Base-by-base conservation (phyloP, 306 rosid genomes). In the Dicorynia guianensis region DNA sequence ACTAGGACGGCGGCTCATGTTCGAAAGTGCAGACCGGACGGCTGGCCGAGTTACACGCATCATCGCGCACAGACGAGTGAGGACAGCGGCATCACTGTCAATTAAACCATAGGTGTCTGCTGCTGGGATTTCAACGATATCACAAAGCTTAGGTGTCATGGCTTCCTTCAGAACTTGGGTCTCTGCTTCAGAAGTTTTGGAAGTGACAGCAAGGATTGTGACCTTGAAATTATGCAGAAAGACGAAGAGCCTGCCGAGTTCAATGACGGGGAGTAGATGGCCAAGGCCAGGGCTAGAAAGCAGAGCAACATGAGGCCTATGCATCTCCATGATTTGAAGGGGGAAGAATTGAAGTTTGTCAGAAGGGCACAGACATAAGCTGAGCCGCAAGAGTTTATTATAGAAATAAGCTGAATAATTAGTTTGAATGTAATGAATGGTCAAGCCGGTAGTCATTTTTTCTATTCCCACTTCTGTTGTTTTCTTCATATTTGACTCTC, bases 231-330 rank as follows among this genome's bases (percentile, higher is more conserved):
- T 38, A 14, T 35, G 85, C 50, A 61, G 17, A 48, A 49, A 19
- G 57, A 68, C 75, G 25, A 84, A 79, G 46, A 75, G 67, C 7
- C 76, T 76, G 0, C 67, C 77, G 18, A 84, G 80, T 63, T 76
- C 75, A 5, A 84, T 53, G 18, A 60, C 38, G 1, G 84, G 85
- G 46, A 81, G 59, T 14, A 81, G 54, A 35, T 85, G 85, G 67
- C 88, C 88, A 17, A 65, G n/a, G 10, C 85, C 88, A 0, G 81
- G 85, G 71, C 83, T 78, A 6, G 72, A 50, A 42, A 84, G 76
- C 19, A 78, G 59, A 4, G 67, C 81, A 20, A 57, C 75, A 56
- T 79, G 80, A 0, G 82, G 75, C 46, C 25, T 63, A 5, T 60
- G 61, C 1, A 19, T 39, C n/a, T 70, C 75, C 75, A 70, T 70